A percentile compares a stretch with the other conserved stretches of the same genome.
phyloP scores from a whole-genome alignment of 2,329 filamentous ascomycete genomes.

The Diaporthe australafricana region DNA sequence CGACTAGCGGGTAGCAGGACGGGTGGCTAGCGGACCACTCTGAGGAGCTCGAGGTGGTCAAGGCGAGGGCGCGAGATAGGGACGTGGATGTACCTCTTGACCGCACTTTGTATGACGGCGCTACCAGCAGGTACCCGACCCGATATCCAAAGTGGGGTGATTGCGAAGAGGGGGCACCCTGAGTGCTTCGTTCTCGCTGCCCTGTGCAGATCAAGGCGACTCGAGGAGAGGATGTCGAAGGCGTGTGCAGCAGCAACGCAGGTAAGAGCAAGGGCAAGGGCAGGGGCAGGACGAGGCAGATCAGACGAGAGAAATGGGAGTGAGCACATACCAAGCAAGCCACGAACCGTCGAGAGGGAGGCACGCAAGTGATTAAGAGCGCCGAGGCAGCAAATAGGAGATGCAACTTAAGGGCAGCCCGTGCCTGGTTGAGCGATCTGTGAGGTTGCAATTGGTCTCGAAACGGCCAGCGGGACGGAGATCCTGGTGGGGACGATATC shows the following conservation, averaged over 20 bases:
- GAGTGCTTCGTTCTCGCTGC: background rate
- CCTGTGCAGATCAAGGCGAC: slow-evolving; percentile 12
- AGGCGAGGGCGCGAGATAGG: slow-evolving; percentile 12
- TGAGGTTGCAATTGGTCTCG: slow-evolving; percentile 30
- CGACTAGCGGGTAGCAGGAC: slow-evolving; percentile 23
- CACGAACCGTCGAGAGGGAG: background rate
- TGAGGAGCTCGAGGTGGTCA: slow-evolving; percentile 18
- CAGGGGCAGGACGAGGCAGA: background rate
- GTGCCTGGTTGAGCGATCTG: slow-evolving; percentile 14
- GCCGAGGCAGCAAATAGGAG: slow-evolving; percentile 22
- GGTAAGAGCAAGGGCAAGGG: background rate
- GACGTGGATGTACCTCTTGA: slow-evolving; percentile 3
- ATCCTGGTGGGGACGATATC: slow-evolving; percentile 13
- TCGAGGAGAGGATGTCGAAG: slow-evolving; percentile 4
- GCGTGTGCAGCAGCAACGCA: background rate
- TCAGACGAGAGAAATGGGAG: background rate
- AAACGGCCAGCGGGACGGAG: slow-evolving; percentile 14
- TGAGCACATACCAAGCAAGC: background rate
- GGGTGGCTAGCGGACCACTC: slow-evolving; percentile 11
- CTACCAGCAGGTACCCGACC: slow-evolving; percentile 21
- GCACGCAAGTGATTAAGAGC: background rate
- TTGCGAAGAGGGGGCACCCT: background rate
- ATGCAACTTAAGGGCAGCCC: slow-evolving; percentile 2
- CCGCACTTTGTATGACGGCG: slow-evolving; percentile 8
- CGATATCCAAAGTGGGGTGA: slow-evolving; percentile 12